Base-by-base conservation (phyloP, 1,284 basidiomycete genomes). In the Puccinia horiana region DNA sequence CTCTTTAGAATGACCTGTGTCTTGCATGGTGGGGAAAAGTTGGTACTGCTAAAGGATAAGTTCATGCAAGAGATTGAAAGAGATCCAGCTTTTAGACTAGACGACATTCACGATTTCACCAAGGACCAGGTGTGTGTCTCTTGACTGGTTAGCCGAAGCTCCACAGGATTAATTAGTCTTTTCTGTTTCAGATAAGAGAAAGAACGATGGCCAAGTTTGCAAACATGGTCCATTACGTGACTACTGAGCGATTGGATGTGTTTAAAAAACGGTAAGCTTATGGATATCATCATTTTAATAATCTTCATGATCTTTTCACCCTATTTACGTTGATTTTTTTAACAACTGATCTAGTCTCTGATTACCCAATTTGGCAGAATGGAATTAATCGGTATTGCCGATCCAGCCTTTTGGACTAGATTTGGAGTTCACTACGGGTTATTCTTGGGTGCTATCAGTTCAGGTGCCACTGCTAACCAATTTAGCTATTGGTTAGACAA, bases 371-470 rank as follows among this genome's bases (percentile, higher is more conserved):
- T 29, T 47, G 74, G 18, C 14, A 83, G 74, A 5, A 56, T 75
- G 54, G 81, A 84, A 44, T 54, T 42, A 37, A 86, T 88, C 61
- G 85, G 87, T 42, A 87, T 88, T 76, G 88, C 88, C 72, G 90
- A 90, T 84, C 90, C 90, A 0, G 88, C 87, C 4, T 90, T 90
- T 85, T 90, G 89, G 89, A 90, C 89, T 0, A 85, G 88, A 56
- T 89, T 90, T 84, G 89, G 89, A 80, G 90, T 90, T 3, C 88
- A 89, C 83, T 90, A 89, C 84, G 90, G 89, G 42, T 87, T 90
- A 29, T 90, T 90, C 86, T 86, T 90, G 11, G 88, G 88, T 49
- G 87, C 87, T 16, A 83, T 88, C 18, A 85, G 87, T 61, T 86
- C 86, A 42, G 87, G 87, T 20, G 88, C 88, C 11, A 88, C 88